These are phyloP conservation scores for Phytopythium cucurbitacearum DNA, from an alignment of 352 stramenopile genomes.

Conservation along the genomic window DNA sequence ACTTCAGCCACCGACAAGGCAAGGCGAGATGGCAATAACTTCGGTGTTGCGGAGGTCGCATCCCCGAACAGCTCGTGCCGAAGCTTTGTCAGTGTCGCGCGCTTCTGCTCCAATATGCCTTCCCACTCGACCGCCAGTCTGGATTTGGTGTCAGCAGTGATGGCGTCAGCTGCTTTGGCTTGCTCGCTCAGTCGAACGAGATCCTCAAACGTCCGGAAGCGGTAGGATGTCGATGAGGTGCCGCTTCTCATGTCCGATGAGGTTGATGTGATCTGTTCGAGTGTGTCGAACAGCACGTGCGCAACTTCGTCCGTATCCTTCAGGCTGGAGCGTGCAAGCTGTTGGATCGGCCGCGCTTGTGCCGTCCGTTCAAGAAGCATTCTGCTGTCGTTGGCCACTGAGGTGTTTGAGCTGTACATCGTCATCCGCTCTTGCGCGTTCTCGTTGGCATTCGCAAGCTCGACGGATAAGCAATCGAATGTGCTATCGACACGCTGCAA, in stretches of 20 bases:
- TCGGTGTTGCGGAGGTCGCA: conserved; percentile 12
- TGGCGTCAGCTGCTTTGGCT: conserved; percentile 10
- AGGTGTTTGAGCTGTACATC: conserved; percentile 6
- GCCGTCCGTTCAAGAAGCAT: background rate
- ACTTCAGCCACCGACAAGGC: conserved; percentile 5
- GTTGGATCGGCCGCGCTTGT: background rate
- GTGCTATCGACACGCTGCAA: conserved; percentile 12
- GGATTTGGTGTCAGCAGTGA: conserved; percentile 1
- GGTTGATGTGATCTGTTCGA: conserved; percentile 6
- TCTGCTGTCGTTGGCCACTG: background rate
- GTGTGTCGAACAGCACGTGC: background rate
- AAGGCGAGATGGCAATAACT: conserved; percentile 13
- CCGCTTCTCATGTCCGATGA: background rate
- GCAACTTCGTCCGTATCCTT: conserved; percentile 5
- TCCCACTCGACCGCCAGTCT: conserved; percentile 14
- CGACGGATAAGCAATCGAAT: conserved; percentile 9
- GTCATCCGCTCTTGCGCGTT: conserved; percentile 7
- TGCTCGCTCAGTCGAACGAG: conserved; percentile 15
- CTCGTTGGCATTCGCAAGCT: conserved; percentile 8
- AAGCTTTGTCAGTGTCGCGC: conserved; percentile 10
- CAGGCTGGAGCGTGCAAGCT: background rate
- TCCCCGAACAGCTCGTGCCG: conserved; percentile 21
- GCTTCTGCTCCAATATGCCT: conserved; percentile 15
- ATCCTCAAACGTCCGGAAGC: conserved; percentile 22
- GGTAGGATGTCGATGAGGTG: background rate